Evolutionary conservation across 2,329 filamentous ascomycete species (phyloP).

Genomic region (Alternaria atra): DNA sequence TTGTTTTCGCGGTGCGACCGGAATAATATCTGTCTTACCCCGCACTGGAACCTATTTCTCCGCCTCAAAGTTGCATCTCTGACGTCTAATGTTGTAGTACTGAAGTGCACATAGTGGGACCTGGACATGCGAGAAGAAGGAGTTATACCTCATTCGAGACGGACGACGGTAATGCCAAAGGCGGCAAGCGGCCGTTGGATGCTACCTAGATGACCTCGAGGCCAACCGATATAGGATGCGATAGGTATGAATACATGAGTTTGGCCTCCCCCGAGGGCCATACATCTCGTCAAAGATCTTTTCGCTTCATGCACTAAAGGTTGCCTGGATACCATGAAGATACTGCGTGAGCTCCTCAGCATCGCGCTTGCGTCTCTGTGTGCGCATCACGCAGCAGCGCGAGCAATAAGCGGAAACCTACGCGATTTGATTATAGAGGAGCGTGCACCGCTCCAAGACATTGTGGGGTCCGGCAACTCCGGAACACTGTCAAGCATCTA

Average conservation of each 20-base stretch:
- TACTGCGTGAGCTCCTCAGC: neutral
- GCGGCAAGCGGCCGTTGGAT: neutral
- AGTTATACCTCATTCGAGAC: neutral
- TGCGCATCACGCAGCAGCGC: neutral
- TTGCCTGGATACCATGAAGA: neutral
- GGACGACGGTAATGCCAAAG: neutral
- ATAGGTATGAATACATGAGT: neutral
- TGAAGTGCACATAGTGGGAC: neutral
- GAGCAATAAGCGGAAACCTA: neutral
- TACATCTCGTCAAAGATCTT: no score
- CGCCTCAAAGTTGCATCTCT: neutral
- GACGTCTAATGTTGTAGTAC: neutral
- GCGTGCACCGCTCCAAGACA: slow-evolving; percentile 57
- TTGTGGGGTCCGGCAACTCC: slow-evolving; percentile 51
- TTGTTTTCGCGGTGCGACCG: neutral
- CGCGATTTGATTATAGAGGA: neutral
- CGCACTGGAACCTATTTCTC: neutral
- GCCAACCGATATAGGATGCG: neutral
- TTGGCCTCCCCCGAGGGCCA: neutral
- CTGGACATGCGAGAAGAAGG: neutral
- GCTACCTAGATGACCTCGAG: neutral
- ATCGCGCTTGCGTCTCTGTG: neutral
- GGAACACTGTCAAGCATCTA: neutral
- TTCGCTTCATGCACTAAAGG: neutral
- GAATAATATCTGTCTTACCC: neutral